Evolutionary conservation across 1,284 basidiomycete genomes (phyloP).

Genomic region (Earliella scabrosa): DNA sequence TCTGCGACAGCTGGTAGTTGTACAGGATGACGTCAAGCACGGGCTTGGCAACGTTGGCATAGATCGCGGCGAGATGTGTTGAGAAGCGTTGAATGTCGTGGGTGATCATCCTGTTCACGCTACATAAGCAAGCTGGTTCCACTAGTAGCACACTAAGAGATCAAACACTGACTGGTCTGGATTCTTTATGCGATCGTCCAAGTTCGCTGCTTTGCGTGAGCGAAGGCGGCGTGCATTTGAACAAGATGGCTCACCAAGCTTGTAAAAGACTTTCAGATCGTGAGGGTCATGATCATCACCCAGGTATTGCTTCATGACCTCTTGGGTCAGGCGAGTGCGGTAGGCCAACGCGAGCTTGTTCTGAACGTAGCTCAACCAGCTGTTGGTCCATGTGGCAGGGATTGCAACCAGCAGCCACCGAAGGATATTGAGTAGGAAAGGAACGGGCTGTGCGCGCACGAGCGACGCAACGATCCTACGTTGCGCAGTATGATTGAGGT

Average conservation of each 20-base stretch:
- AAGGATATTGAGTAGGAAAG: conserved; percentile 86
- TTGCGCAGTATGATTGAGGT: not conserved
- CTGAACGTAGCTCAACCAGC: conserved; percentile 94
- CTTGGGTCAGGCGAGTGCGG: conserved; percentile 84
- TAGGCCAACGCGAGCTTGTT: conserved; percentile 94
- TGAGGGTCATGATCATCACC: conserved; percentile 68
- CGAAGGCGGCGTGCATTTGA: not conserved
- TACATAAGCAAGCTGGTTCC: conserved; percentile 13
- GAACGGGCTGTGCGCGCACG: conserved; percentile 83
- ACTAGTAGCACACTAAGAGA: not conserved
- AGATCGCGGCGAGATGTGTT: conserved; percentile 90
- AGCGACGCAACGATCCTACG: conserved; percentile 91
- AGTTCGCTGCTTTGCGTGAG: conserved; percentile 60
- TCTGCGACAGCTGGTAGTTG: conserved; percentile 94
- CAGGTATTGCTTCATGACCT: conserved; percentile 86
- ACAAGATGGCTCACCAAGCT: conserved; percentile 64
- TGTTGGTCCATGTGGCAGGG: conserved; percentile 96
- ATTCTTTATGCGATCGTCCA: conserved; percentile 96
- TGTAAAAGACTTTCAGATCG: conserved; percentile 87
- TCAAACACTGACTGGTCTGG: conserved; percentile 78
- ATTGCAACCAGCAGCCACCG: conserved; percentile 95
- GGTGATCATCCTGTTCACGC: conserved; percentile 77
- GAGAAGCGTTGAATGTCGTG: conserved; percentile 97
- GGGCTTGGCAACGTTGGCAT: conserved; percentile 93
- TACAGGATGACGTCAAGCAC: conserved; percentile 93